phyloP scores from a whole-genome alignment of 2,329 filamentous ascomycete species.

The Colletotrichum tamarilloi region DNA sequence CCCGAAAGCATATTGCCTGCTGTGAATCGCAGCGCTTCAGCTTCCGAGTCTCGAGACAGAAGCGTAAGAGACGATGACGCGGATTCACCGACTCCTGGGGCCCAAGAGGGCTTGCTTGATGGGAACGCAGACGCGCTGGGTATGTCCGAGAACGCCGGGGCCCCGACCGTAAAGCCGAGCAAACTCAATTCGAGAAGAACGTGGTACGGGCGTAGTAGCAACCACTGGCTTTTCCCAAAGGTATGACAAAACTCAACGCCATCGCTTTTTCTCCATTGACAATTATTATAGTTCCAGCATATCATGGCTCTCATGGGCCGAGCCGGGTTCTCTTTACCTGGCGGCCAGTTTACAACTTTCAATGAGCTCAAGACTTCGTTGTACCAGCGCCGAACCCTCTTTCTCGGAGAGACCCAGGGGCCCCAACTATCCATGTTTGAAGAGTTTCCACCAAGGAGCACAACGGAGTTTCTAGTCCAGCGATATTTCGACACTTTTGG shows the following conservation, averaged over 20 bases:
- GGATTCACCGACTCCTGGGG: not conserved
- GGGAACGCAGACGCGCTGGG: not conserved
- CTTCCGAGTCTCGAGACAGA: not conserved
- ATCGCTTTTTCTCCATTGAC: no score
- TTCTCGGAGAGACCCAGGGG: not conserved
- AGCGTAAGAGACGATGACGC: not conserved
- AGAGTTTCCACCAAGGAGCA: conserved; percentile 51
- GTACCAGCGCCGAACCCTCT: not conserved
- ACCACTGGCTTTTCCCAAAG: not conserved
- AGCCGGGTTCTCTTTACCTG: not conserved
- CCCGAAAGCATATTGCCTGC: not conserved
- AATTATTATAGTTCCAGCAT: not conserved
- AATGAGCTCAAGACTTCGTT: not conserved
- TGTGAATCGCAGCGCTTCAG: not conserved
- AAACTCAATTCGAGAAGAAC: not conserved
- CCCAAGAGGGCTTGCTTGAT: not conserved
- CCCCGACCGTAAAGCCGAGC: not conserved
- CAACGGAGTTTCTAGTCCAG: conserved; percentile 63
- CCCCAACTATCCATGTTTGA: not conserved
- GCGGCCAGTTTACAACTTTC: not conserved
- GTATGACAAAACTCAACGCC: not conserved
- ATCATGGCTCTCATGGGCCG: not conserved
- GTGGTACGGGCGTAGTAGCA: not conserved
- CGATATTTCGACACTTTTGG: conserved; percentile 33
- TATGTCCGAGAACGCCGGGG: not conserved